A percentile compares a stretch with the other conserved stretches of the same genome.
These are phyloP conservation scores for Annulohypoxylon nitens DNA, from an alignment of 495 filamentous ascomycete species.

Conservation along the genomic window DNA sequence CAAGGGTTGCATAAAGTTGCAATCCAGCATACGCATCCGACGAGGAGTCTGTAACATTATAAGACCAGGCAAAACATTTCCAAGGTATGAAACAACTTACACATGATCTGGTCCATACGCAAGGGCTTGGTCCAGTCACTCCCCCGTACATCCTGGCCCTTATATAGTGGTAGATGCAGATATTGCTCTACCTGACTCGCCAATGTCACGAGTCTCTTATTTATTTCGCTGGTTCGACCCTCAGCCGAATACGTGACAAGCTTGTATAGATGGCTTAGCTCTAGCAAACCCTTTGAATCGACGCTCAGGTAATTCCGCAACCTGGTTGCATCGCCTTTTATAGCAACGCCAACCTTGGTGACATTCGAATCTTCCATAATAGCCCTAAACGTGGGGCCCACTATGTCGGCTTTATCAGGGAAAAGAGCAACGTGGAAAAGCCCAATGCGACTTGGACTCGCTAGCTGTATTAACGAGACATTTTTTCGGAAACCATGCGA, in stretches of 20 bases:
- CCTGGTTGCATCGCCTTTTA: slow-evolving; percentile 79
- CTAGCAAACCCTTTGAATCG: slow-evolving; percentile 74
- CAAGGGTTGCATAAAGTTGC: slow-evolving; percentile 76
- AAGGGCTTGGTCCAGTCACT: slow-evolving; percentile 78
- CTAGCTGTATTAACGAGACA: slow-evolving; percentile 83
- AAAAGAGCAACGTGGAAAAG: slow-evolving; percentile 83
- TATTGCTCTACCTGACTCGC: slow-evolving; percentile 76
- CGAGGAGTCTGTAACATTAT: slow-evolving; percentile 73
- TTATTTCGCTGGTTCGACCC: slow-evolving; percentile 67
- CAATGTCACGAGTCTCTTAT: slow-evolving; percentile 74
- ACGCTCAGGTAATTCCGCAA: slow-evolving; percentile 75
- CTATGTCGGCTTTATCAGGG: slow-evolving; percentile 67
- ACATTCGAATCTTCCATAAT: slow-evolving; percentile 78
- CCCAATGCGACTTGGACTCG: slow-evolving; percentile 80
- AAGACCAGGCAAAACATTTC: background rate
- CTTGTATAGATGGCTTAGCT: slow-evolving; percentile 84
- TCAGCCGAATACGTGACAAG: slow-evolving; percentile 71
- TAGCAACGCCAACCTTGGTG: slow-evolving; percentile 81
- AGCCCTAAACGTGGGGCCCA: slow-evolving; percentile 74
- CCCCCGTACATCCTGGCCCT: slow-evolving; percentile 73
- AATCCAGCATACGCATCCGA: slow-evolving; percentile 85
- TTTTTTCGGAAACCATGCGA: slow-evolving; percentile 69
- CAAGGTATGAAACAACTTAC: slow-evolving; percentile 58
- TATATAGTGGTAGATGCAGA: slow-evolving; percentile 81
- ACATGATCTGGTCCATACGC: slow-evolving; percentile 75